phyloP scores from a whole-genome alignment of 257 asterid species.

The Gentiana dahurica region DNA sequence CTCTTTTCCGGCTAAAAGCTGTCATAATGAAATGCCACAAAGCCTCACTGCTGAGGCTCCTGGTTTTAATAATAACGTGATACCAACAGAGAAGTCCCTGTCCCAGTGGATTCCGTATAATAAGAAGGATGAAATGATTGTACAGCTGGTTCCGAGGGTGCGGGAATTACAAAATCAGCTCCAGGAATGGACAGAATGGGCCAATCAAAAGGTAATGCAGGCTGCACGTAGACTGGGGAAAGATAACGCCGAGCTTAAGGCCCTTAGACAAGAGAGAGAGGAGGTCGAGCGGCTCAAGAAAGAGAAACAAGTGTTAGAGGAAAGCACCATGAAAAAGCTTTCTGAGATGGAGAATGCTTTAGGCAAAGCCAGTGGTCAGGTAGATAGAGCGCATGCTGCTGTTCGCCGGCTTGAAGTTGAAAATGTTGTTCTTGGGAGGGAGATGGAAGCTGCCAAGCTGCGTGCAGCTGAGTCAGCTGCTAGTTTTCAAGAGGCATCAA shows the following conservation, averaged over 20 bases:
- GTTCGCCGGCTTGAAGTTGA: slow-evolving; percentile 70
- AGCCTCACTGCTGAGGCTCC: slow-evolving; percentile 31
- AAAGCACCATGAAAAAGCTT: slow-evolving; percentile 69
- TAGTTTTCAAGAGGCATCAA: slow-evolving; percentile 60
- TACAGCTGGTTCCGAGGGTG: slow-evolving; percentile 65
- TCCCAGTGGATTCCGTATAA: slow-evolving; percentile 50
- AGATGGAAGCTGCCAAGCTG: slow-evolving; percentile 71
- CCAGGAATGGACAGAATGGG: slow-evolving; percentile 99
- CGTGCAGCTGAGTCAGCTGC: slow-evolving; percentile 71
- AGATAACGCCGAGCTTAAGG: slow-evolving; percentile 84
- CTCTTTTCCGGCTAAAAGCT: slow-evolving; percentile 52
- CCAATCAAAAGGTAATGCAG: slow-evolving; percentile 97
- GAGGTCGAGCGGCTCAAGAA: slow-evolving; percentile 84
- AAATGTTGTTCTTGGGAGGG: slow-evolving; percentile 54
- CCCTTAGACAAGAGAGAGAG: slow-evolving; percentile 84
- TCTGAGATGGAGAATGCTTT: slow-evolving; percentile 84
- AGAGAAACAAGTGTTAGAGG: slow-evolving; percentile 67
- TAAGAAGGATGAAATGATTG: slow-evolving; percentile 73
- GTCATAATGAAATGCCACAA: slow-evolving; percentile 42
- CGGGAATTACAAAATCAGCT: slow-evolving; percentile 74
- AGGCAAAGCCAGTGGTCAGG: slow-evolving; percentile 75
- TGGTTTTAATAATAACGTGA: slow-evolving; percentile 21
- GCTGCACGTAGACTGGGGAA: slow-evolving; percentile 84
- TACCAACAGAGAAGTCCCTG: slow-evolving; percentile 30
- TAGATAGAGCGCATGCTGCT: slow-evolving; percentile 63